Base-by-base conservation (phyloP, 2,329 filamentous ascomycete genomes). In the Calonectria pauciramosa region DNA sequence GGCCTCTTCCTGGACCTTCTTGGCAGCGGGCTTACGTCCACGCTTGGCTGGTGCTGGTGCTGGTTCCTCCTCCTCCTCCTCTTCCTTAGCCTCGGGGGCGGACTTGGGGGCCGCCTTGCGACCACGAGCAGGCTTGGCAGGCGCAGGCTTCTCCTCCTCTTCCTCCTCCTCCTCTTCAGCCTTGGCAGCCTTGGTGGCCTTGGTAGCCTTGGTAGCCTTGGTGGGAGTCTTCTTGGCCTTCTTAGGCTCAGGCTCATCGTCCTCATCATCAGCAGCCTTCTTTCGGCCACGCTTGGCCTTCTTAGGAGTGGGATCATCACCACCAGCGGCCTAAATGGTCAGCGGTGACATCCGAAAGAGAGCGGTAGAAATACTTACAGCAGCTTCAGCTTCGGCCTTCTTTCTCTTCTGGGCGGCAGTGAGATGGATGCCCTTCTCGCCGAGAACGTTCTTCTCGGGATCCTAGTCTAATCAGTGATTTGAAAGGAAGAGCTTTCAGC, bases 361-460 rank as follows among this genome's bases (percentile, higher is more conserved):
- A 26, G 10, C 5, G 34, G 13, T 8, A 18, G 44, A 9, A 18
- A 47, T 6, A 82, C 82, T 71, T 69, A 77, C 76, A 36, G 76
- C 78, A 3, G 72, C 76, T 9, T 75, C 82, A 30, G 80, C 81
- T 20, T 80, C 83, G 20, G 82, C 84, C 75, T 82, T 82, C 77
- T 85, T 86, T 64, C 75, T 84, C 75, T 80, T 86, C 73, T 87
- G 83, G 66, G 81, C 82, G 47, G 81, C 82, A 30, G 80, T 84
- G 70, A 86, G 83, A 72, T 91, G 92, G 81, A 94, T 94, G 30
- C 94, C 93, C 73, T 87, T 89, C 80, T 89, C 87, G 20, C 94
- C 94, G 4, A 91, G 93, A 26, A 90, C 88, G 82, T 97, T 97
- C 86, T 91, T 90, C 81, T 94, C 93, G 4, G 91, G 87, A 78